Percentiles rank a stretch among this genome's conserved stretches.
Evolutionary conservation across 2,329 filamentous ascomycete species (phyloP).

Genomic region (Coniochaeta sp.): DNA sequence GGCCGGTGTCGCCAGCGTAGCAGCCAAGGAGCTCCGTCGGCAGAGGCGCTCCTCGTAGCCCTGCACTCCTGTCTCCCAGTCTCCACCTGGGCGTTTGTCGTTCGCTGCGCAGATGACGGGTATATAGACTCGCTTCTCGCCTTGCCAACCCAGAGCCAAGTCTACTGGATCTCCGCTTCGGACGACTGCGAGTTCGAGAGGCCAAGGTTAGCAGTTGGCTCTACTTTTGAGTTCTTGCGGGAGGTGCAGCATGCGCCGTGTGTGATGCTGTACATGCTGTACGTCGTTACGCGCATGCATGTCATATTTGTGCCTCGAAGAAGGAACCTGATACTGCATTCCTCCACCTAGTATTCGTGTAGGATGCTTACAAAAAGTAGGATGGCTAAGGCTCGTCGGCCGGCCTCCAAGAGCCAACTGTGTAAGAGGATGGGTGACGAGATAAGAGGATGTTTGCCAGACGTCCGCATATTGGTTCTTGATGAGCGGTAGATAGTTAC

Average conservation of each 20-base stretch:
- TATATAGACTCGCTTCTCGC: constrained; percentile 32
- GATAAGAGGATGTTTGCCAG: constrained; percentile 46
- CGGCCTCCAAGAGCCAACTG: constrained; percentile 32
- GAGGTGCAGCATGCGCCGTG: not conserved
- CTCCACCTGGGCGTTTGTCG: constrained; percentile 69
- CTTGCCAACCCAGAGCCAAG: constrained; percentile 50
- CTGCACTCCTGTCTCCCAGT: constrained; percentile 61
- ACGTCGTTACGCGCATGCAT: not conserved
- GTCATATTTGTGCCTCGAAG: not conserved
- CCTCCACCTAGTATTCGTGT: not conserved
- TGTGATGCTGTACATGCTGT: not conserved
- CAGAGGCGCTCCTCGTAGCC: constrained; percentile 68
- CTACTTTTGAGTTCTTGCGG: not conserved
- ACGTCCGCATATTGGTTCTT: constrained; percentile 42
- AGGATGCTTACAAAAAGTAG: constrained; percentile 30
- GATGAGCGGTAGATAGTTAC: constrained; percentile 59
- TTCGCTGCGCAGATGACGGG: constrained; percentile 69
- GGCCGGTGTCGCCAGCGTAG: constrained; percentile 57
- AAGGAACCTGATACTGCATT: not conserved
- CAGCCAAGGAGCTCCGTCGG: constrained; percentile 65
- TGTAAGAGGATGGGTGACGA: constrained; percentile 44
- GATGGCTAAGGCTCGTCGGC: constrained; percentile 29
- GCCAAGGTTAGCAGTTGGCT: not conserved
- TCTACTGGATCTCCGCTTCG: constrained; percentile 52
- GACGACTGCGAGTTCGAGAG: constrained; percentile 27